Evolutionary conservation across 208 protist genomes (phyloP), one percentile per base, ranked within the genome.

Genomic region (Phytomonas francai): DNA sequence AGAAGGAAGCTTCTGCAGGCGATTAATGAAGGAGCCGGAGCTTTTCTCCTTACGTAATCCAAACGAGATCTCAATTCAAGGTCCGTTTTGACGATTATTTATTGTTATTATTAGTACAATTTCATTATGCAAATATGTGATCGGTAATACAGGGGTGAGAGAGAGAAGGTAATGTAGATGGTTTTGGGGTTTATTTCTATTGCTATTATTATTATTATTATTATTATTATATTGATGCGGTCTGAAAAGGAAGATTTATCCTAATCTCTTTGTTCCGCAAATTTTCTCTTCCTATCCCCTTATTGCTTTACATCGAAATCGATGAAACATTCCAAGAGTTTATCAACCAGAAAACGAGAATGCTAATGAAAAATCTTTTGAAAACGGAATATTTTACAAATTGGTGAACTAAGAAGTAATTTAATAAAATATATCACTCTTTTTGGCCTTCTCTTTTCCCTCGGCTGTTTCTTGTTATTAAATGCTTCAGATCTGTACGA

Each of bases 1-100:
- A 84, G 88, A 54, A 66, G 71, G 34, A 96, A 97, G 73, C 64
- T 97, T n/a, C 75, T 78, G 12, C 81, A 87, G 39, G 91, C 93
- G 19, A 96, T 97, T 66, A 71, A 70, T 34, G 90, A 97, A 67
- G 93, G 93, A 25, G 74, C 68, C 39, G 85, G 90, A 6, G 84
- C 85, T 0, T 97, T 97, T 65, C 65, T 90, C 27, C 79, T 97
- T 0, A 93, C 91, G 28, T 97, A 88, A 75, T 42, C 9, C 22
- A 7, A 34, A 34, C 54, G 33, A 5, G 54, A 30, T 33, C 31
- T 25, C 34, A 54, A 65, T 71, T 65, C 34, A 67, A 63, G 22
- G 65, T 33, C 45, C 36, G 29, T n/a, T 69, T 70, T 2, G 0
- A 28, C 61, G 63, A 33, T 57, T 72, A 8, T 72, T 68, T 69